Conservation (phyloP, 139 green algal species). For the Pleodorina starrii region DNA sequence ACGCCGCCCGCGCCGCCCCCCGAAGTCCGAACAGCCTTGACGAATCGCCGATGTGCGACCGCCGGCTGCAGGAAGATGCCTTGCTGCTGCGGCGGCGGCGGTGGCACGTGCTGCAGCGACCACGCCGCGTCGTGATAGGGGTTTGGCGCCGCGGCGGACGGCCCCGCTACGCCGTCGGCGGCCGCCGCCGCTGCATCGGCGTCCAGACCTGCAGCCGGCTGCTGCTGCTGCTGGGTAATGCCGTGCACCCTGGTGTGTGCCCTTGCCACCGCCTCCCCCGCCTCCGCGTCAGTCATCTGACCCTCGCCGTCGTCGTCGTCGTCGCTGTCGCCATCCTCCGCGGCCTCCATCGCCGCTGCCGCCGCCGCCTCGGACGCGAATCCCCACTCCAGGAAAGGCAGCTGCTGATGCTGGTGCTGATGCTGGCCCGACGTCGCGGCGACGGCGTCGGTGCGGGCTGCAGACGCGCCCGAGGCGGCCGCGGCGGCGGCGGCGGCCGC, state of each 20-base stretch:
- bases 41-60: background rate
- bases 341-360: background rate
- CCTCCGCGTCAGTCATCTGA: background rate
- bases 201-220: no score
- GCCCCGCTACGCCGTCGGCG: background rate
- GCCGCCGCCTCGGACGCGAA: background rate
- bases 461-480: background rate
- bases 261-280: no score
- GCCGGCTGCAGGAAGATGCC: background rate
- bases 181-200: no score
- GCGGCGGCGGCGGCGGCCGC: background rate
- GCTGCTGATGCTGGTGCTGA: no score
- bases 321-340: background rate
- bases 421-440: background rate
- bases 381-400: slow-evolving; percentile 17
- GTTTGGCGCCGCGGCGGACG: no score
- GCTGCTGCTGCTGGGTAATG: background rate
- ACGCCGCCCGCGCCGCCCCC: background rate
- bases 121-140: background rate
- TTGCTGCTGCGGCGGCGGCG: background rate
- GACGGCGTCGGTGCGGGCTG: background rate
- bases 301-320: background rate
- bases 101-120: background rate
- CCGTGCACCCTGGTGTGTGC: background rate
- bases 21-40: slow-evolving; percentile 5